These are phyloP conservation scores for Pseudogymnoascus sp. DNA, from an alignment of 2,329 filamentous ascomycete species.

Conservation along the genomic window DNA sequence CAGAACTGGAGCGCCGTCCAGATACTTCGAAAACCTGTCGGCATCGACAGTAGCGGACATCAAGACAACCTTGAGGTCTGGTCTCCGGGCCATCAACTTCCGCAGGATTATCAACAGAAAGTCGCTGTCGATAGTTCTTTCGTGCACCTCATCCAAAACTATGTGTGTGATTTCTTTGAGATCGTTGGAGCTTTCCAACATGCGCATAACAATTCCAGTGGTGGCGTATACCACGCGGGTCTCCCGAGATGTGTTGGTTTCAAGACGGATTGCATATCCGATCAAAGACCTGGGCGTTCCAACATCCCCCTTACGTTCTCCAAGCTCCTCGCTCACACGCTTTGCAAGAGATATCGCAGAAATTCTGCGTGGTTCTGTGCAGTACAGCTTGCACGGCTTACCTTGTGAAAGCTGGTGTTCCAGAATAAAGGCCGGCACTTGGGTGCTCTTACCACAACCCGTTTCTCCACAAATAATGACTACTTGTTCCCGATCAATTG, in stretches of 20 bases:
- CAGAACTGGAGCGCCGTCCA: constrained; percentile 77
- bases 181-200: constrained; percentile 85
- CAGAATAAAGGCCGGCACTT: constrained; percentile 88
- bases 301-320: constrained; percentile 73
- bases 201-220: constrained; percentile 89
- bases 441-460: constrained; percentile 93
- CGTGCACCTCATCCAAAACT: constrained; percentile 95
- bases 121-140: constrained; percentile 92
- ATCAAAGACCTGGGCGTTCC: constrained; percentile 79
- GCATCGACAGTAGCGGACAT: constrained; percentile 98
- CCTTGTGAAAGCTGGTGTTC: constrained; percentile 81
- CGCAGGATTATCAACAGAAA: constrained; percentile 89
- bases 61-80: constrained; percentile 82
- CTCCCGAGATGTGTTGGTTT: constrained; percentile 74
- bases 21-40: constrained; percentile 80
- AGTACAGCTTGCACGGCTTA: constrained; percentile 82
- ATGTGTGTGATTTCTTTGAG: constrained; percentile 86
- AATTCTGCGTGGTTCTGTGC: constrained; percentile 90
- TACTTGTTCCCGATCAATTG: constrained; percentile 73
- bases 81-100: constrained; percentile 67
- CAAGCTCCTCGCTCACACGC: constrained; percentile 89
- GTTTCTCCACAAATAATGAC: constrained; percentile 96
- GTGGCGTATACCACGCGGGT: constrained; percentile 88
- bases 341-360: constrained; percentile 91
- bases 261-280: constrained; percentile 88